These are phyloP conservation scores for Hygrocybe coccinea DNA, from an alignment of 768 basidiomycete genomes.

Conservation along the genomic window DNA sequence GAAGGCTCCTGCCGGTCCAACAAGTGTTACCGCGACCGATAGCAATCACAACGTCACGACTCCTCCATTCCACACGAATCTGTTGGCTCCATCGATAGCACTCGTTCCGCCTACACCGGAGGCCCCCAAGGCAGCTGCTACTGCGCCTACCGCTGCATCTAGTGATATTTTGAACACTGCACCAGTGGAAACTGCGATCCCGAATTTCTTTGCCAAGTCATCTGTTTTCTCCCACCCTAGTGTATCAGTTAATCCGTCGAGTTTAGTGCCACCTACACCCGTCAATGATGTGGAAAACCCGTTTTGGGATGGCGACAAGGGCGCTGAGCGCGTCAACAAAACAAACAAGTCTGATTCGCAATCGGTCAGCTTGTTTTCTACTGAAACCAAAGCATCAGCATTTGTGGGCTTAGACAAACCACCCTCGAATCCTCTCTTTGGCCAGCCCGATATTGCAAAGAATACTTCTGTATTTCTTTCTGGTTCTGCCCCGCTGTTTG, in stretches of 20 bases:
- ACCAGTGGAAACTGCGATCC: slow-evolving; percentile 38
- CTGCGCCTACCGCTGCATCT: background rate
- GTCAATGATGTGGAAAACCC: slow-evolving; percentile 41
- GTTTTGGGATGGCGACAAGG: slow-evolving; percentile 40
- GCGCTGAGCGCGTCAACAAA: background rate
- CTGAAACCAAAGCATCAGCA: background rate
- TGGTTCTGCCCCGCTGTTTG: slow-evolving; percentile 10
- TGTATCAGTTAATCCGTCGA: slow-evolving; percentile 12
- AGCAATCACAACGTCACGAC: background rate
- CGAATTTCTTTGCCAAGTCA: slow-evolving; percentile 63
- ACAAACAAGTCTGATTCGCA: background rate
- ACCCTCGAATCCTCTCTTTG: background rate
- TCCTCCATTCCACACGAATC: background rate
- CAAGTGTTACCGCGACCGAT: background rate
- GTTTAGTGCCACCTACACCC: slow-evolving; percentile 15
- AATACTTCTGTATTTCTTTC: background rate
- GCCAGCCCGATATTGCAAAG: background rate
- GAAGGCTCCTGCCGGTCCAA: no score
- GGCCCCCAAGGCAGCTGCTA: background rate
- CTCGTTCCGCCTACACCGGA: background rate
- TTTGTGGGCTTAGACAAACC: background rate
- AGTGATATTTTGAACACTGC: background rate
- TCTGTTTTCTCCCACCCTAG: slow-evolving; percentile 39
- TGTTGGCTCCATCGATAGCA: background rate
- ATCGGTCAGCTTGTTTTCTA: background rate